A percentile compares a stretch with the other conserved stretches of the same genome.
Evolutionary conservation across 1,284 basidiomycete genomes (phyloP).

Genomic region (Omphalotus olearius): DNA sequence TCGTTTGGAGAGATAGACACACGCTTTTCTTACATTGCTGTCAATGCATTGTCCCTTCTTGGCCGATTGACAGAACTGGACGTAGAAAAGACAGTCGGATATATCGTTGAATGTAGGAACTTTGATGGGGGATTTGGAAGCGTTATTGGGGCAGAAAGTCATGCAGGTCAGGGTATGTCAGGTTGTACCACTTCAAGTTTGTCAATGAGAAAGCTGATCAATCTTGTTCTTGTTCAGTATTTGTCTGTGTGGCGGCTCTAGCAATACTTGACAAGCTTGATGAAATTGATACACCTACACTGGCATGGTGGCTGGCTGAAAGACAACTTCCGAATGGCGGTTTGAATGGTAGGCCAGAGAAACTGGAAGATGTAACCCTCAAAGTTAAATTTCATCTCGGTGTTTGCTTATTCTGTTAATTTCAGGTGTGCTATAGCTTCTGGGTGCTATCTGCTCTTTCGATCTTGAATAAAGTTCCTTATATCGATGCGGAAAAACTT

Average conservation of each 20-base stretch:
- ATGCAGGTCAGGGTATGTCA: conserved; percentile 81
- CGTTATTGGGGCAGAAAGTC: conserved; percentile 83
- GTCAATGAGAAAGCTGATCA: conserved; percentile 1
- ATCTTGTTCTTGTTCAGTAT: conserved; percentile 43
- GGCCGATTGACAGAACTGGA: conserved; percentile 63
- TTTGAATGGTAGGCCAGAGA: conserved; percentile 93
- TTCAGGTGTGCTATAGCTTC: conserved; percentile 94
- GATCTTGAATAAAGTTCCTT: conserved; percentile 80
- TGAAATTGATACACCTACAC: conserved; percentile 67
- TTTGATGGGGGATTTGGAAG: conserved; percentile 96
- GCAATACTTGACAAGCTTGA: conserved; percentile 85
- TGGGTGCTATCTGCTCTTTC: conserved; percentile 92
- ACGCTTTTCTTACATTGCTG: conserved; percentile 86
- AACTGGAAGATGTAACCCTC: conserved; percentile 86
- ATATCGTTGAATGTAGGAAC: conserved; percentile 80
- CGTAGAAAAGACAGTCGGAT: conserved; percentile 63
- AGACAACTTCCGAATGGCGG: conserved; percentile 92
- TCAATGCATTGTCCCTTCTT: conserved; percentile 80
- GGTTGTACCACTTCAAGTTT: neutral
- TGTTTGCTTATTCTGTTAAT: conserved; percentile 3
- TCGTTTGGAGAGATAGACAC: conserved; percentile 89
- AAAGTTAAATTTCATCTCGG: neutral
- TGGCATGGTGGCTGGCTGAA: conserved; percentile 93
- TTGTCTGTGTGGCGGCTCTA: conserved; percentile 84
- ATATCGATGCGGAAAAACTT: conserved; percentile 90